Conservation (phyloP, 1,284 basidiomycete genomes). For the Ceratobasidium sp. region DNA sequence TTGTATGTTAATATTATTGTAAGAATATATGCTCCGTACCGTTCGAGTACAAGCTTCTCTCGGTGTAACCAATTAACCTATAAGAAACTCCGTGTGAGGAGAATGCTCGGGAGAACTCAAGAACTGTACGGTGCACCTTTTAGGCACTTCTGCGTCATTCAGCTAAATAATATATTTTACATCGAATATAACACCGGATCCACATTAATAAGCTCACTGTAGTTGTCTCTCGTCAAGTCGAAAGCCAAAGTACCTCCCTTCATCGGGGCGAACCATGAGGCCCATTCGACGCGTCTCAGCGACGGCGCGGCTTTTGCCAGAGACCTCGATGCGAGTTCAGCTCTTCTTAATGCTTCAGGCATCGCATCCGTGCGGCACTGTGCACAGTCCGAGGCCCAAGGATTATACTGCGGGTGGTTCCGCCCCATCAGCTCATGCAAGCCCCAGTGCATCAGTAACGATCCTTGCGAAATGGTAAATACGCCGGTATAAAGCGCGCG, state of each 20-base stretch:
- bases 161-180: slow-evolving; percentile 12
- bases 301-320: slow-evolving; percentile 25
- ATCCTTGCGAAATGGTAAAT: slow-evolving; percentile 40
- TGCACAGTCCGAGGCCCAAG: slow-evolving; percentile 36
- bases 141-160: too few relatives aligned
- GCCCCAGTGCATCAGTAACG: slow-evolving; percentile 38
- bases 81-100: slow-evolving; percentile 22
- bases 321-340: slow-evolving; percentile 18
- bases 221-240: slow-evolving; percentile 31
- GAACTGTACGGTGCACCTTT: slow-evolving; percentile 25
- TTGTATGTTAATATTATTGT: slow-evolving; percentile 2
- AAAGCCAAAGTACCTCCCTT: slow-evolving; percentile 33
- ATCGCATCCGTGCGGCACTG: slow-evolving; percentile 40
- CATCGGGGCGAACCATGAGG: slow-evolving; percentile 42
- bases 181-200: slow-evolving; percentile 30
- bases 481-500: slow-evolving; percentile 39
- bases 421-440: slow-evolving; percentile 26
- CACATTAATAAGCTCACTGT: slow-evolving; percentile 18
- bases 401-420: slow-evolving; percentile 29
- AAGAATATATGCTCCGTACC: not conserved
- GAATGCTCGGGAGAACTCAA: slow-evolving; percentile 27
- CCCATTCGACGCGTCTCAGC: slow-evolving; percentile 30
- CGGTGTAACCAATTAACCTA: slow-evolving; percentile 15
- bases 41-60: too few relatives aligned
- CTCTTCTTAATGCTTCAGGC: slow-evolving; percentile 25